Percentiles rank a stretch among this genome's conserved stretches.
Evolutionary conservation across 768 basidiomycete species (phyloP).

Genomic region (Tulasnella sp.): DNA sequence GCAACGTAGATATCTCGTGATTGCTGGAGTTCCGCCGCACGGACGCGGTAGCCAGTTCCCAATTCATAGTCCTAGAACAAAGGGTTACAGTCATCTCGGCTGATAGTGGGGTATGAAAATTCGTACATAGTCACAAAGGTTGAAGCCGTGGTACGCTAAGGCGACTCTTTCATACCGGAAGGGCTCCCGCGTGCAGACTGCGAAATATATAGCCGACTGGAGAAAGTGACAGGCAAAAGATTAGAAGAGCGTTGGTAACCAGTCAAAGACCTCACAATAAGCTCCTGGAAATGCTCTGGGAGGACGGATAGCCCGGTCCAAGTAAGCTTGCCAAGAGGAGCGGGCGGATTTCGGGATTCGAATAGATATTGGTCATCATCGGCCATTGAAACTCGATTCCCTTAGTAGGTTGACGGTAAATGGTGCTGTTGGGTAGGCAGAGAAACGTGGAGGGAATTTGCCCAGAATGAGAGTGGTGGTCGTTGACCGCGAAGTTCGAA

Average conservation of each 20-base stretch:
- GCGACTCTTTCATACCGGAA: not conserved
- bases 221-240: not conserved
- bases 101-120: not conserved
- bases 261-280: not conserved
- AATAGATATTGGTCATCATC: not conserved
- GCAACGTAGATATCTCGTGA: not conserved
- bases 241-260: not conserved
- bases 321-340: not conserved
- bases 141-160: not conserved
- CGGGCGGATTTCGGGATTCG: not conserved
- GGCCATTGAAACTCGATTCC: not conserved
- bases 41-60: not conserved
- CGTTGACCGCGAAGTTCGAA: too few relatives aligned
- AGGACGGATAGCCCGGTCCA: not conserved
- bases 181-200: not conserved
- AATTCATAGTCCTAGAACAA: not conserved
- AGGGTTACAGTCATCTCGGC: not conserved
- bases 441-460: too few relatives aligned
- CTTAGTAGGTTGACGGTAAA: too few relatives aligned
- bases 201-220: not conserved
- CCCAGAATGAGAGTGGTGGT: too few relatives aligned
- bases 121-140: not conserved
- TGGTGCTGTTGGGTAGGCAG: too few relatives aligned
- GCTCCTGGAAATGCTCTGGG: not conserved
- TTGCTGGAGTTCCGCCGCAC: not conserved